These are phyloP conservation scores for Odontarrhena argentea DNA, from an alignment of 345 rosid species.

Conservation along the genomic window DNA sequence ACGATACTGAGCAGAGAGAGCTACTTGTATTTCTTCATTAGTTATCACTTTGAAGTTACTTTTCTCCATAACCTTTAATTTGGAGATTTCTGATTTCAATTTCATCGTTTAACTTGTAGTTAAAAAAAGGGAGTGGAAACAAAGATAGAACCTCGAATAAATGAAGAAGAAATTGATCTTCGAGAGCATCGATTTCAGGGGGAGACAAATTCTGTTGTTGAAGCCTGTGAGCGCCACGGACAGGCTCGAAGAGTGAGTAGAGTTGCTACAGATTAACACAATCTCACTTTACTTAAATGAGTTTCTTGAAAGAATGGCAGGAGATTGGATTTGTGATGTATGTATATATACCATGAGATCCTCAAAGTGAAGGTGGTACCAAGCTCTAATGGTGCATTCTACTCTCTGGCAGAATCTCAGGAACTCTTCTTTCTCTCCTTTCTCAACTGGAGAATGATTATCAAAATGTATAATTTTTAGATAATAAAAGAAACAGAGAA, in stretches of 20 bases:
- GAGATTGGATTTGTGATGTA: neutral
- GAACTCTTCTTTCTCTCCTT: constrained; percentile 54
- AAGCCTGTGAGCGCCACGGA: constrained; percentile 57
- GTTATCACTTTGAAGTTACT: constrained; percentile 72
- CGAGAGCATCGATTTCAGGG: constrained; percentile 54
- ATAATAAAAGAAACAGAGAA: constrained; percentile 29
- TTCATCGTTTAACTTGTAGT: neutral
- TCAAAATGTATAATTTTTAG: constrained; percentile 13
- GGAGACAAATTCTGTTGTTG: constrained; percentile 55
- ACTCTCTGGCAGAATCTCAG: constrained; percentile 61
- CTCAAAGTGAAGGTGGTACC: constrained; percentile 74
- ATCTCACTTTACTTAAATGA: neutral
- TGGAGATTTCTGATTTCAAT: neutral
- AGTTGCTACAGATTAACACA: constrained; percentile 49
- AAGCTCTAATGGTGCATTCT: constrained; percentile 69
- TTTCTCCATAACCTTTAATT: constrained; percentile 63
- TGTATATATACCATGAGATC: constrained; percentile 60
- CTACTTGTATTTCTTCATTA: constrained; percentile 65
- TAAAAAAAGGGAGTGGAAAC: neutral
- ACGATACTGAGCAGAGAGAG: constrained; percentile 69
- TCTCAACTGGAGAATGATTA: constrained; percentile 37
- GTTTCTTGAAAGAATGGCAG: constrained; percentile 10
- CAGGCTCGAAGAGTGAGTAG: constrained; percentile 71
- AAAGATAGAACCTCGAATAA: constrained; percentile 49
- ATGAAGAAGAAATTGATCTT: constrained; percentile 55